Conservation (phyloP, 23 red algal species). For the Chondrus crispus region DNA sequence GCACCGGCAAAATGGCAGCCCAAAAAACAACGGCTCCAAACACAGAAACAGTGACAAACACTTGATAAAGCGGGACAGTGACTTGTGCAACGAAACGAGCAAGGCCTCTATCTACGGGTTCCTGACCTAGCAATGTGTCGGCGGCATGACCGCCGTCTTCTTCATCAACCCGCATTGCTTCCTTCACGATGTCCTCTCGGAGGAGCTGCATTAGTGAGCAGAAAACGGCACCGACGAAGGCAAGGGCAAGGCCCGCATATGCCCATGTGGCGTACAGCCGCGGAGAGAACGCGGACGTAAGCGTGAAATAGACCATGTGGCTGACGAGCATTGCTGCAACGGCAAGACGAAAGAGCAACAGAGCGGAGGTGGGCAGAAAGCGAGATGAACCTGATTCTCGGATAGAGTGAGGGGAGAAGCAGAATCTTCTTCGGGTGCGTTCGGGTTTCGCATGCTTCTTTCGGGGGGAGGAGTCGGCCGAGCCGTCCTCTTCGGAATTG, state of each 20-base stretch:
- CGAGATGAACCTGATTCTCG: constrained; percentile 8
- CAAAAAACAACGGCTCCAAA: constrained; percentile 57
- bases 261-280: constrained; percentile 37
- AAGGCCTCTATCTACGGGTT: neutral
- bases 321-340: constrained; percentile 5
- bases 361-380: neutral
- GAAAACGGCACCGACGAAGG: constrained; percentile 11
- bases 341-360: constrained; percentile 12
- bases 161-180: neutral
- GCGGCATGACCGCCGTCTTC: neutral
- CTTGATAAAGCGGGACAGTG: constrained; percentile 44
- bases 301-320: constrained; percentile 45
- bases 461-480: no score
- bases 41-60: constrained; percentile 1
- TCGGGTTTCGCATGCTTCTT: no score
- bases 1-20: constrained; percentile 9
- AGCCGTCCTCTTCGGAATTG: no score
- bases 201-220: constrained; percentile 45
- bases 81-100: neutral
- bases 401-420: constrained; percentile 2
- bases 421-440: neutral
- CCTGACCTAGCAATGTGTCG: neutral
- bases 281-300: constrained; percentile 3
- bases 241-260: constrained; percentile 24
- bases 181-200: neutral